Evolutionary conservation across 768 basidiomycete genomes (phyloP), one percentile per base, ranked within the genome.

Genomic region (Pisolithus tinctorius): DNA sequence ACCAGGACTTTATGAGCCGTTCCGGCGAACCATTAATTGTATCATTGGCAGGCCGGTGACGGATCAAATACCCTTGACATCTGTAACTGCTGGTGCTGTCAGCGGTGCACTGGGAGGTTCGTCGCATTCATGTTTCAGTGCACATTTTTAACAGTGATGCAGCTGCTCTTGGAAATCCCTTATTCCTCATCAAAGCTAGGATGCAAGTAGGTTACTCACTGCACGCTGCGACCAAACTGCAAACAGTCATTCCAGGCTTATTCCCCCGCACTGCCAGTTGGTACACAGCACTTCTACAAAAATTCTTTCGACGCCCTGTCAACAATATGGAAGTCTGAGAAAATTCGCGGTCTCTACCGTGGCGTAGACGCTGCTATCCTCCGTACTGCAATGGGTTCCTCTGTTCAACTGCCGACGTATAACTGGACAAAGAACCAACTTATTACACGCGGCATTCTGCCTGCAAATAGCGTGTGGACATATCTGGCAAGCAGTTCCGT

Each of bases 121-220:
- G 25, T 31, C 11, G 37, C 7, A 44, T 25, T 23, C 4, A 20
- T 10, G 3, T 13, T 27, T 14, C 11, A 37, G 11, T 11, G 48
- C 51, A 20, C 26, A n/a, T 37, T 29, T 16, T 16, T 36, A 26
- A 26, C 23, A 34, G 17, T 23, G 47, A 36, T 34, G 37, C 52
- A 88, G 88, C 88, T 0, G 75, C 77, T 47, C 68, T 93, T 40
- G 93, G 93, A 39, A 95, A 91, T 65, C 93, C 93, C 0, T 71
- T 96, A 11, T 99, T 96, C 70, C 74, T 99, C 51, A 83, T 99
- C 64, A 99, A 99, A 71, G 96, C 96, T 5, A 82, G 96, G 42
- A 97, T 99, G 88, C 96, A 99, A 77, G 87, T 85, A 16, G 51
- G 58, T 47, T 14, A 41, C 11, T 43, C 23, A 7, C 14, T 16